These are phyloP conservation scores for Brassica balearica DNA, from an alignment of 441 rosid genomes.

Conservation along the genomic window DNA sequence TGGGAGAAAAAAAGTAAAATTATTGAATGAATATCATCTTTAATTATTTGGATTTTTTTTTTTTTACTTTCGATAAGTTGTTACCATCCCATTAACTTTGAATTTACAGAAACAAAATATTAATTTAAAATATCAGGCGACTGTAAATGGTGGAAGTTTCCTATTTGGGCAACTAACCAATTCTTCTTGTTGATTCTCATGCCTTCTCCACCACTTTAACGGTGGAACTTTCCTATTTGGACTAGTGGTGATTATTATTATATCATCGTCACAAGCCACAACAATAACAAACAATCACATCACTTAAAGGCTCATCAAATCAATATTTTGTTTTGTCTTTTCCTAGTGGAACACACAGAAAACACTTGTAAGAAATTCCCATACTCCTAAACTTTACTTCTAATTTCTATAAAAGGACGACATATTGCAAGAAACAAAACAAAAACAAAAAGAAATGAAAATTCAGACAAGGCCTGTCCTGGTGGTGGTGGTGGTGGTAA, in stretches of 20 bases:
- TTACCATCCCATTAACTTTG: conserved; percentile 34
- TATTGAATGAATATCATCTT: conserved; percentile 20
- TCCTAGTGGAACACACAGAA: conserved; percentile 34
- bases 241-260: conserved; percentile 28
- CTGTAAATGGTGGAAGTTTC: conserved; percentile 42
- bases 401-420: conserved; percentile 27
- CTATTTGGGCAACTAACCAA: conserved; percentile 45
- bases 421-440: conserved; percentile 30
- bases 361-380: conserved; percentile 16
- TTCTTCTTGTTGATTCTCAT: conserved; percentile 31
- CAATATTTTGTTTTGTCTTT: conserved; percentile 39
- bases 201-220: conserved; percentile 33
- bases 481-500: conserved; percentile 24
- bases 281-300: conserved; percentile 23
- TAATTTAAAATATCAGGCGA: conserved; percentile 2
- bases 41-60: background rate
- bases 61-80: conserved; percentile 26
- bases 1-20: conserved; percentile 4
- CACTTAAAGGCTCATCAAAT: conserved; percentile 30
- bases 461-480: conserved; percentile 21
- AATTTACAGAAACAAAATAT: conserved; percentile 18
- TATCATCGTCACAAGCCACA: conserved; percentile 35
- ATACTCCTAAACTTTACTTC: conserved; percentile 11
- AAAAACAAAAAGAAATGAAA: conserved; percentile 30
- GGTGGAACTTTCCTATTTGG: conserved; percentile 46